Base-by-base conservation (phyloP, 1,139 yeast species). In the Zygoascus hellenicus region DNA sequence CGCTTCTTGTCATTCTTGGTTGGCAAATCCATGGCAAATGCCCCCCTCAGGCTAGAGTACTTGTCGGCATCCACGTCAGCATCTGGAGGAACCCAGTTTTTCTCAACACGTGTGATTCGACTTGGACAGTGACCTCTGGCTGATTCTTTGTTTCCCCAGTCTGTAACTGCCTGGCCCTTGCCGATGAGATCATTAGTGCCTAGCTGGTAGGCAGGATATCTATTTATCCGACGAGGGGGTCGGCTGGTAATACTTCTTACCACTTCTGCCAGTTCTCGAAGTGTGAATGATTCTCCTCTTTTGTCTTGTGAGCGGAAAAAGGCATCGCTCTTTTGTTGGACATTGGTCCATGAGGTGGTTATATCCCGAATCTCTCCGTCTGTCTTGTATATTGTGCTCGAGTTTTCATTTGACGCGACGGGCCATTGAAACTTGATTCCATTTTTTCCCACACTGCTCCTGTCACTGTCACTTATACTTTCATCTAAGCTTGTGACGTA, bases 221-320 rank as follows among this genome's bases (percentile, higher is more conserved):
- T 46, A 48, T 58, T 58, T 43, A 57, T 56, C 22, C 61, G 47
- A 36, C 61, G 38, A 2, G 61, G 61, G 1, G 61, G 61, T 14
- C 61, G 47, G 1, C 58, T 54, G 43, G 54, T 49, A 14, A 58
- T 44, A 26, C 57, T 54, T 42, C 52, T 55, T 3, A 58, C 39
- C 30, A 51, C 57, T 35, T 57, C 58, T 22, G 51, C 49, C n/a
- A 58, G 49, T 42, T 58, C 59, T 17, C 52, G 58, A 36, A 56
- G 39, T 35, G 55, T 51, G 44, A 57, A 56, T 32, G 50, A 48
- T 13, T 45, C 43, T 10, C 58, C 58, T 37, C 56, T 52, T 26
- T 53, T 54, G 40, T 57, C 58, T 41, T 51, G 55, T 42, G 56
- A 49, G 6, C 59, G 53, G 42, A 58, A 58, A 41, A 58, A 58